Percentiles rank a stretch among this genome's conserved stretches.
Conservation (phyloP, 2,329 filamentous ascomycete genomes). For the Emmonsia crescens region DNA sequence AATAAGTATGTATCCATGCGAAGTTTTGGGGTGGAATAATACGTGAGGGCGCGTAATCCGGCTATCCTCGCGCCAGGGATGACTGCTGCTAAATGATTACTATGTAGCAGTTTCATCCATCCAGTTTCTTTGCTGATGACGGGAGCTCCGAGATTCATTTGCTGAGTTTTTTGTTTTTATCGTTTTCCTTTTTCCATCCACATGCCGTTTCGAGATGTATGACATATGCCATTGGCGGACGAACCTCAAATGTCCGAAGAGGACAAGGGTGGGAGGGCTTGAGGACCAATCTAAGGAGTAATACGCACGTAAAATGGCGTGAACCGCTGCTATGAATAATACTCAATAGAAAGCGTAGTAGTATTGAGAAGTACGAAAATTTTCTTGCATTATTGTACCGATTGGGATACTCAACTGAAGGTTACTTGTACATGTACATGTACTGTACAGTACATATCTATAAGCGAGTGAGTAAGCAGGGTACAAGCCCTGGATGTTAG, state of each 20-base stretch:
- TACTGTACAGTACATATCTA: no score
- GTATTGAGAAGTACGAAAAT: background rate
- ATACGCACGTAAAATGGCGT: background rate
- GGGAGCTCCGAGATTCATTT: background rate
- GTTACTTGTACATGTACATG: background rate
- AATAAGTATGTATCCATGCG: background rate
- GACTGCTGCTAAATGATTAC: background rate
- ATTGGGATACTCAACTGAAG: background rate
- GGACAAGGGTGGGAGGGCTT: background rate
- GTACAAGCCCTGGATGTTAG: background rate
- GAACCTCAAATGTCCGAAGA: background rate
- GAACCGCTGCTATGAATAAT: background rate
- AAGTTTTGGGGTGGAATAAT: background rate
- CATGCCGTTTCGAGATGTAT: background rate
- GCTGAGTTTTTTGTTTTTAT: background rate
- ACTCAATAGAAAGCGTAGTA: background rate
- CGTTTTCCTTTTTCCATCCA: background rate
- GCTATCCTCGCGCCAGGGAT: background rate
- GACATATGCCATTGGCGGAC: background rate
- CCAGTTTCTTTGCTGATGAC: background rate
- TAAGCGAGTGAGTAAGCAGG: background rate
- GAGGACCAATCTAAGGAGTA: background rate
- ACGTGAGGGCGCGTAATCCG: background rate
- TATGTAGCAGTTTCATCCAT: background rate
- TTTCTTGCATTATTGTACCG: background rate